Evolutionary conservation across 202 grass and related monocot species (phyloP).

Genomic region (Dendrocalamus latiflorus): DNA sequence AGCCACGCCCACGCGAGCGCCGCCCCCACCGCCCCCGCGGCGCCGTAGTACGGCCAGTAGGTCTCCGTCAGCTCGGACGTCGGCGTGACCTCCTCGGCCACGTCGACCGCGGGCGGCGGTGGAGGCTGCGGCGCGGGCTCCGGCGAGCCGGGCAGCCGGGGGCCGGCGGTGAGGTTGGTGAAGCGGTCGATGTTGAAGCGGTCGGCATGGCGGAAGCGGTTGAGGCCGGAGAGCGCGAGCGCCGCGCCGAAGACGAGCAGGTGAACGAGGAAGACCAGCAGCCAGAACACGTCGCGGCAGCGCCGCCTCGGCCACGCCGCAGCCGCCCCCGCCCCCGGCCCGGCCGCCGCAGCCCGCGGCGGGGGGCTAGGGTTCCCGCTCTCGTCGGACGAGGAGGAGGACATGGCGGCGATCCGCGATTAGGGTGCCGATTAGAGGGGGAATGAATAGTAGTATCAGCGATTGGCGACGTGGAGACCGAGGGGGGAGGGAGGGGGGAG

Average conservation of each 20-base stretch:
- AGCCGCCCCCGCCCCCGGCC: not conserved
- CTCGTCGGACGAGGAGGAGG: too few relatives aligned
- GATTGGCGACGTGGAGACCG: not conserved
- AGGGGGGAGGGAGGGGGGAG: not conserved
- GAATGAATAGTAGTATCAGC: not conserved
- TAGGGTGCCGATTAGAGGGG: not conserved
- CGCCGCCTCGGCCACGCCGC: slow-evolving; percentile 42
- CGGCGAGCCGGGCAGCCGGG: slow-evolving; percentile 21
- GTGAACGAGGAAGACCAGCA: slow-evolving; percentile 79
- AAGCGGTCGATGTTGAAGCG: slow-evolving; percentile 83
- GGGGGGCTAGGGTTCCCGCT: slow-evolving; percentile 43
- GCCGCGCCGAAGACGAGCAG: slow-evolving; percentile 60
- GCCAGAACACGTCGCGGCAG: slow-evolving; percentile 93
- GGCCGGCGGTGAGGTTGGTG: slow-evolving; percentile 52
- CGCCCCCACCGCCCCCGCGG: slow-evolving; percentile 50
- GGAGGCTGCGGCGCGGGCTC: slow-evolving; percentile 22
- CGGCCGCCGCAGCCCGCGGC: not conserved
- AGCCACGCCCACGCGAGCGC: slow-evolving; percentile 73
- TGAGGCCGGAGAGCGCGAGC: slow-evolving; percentile 67
- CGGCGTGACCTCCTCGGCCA: slow-evolving; percentile 20
- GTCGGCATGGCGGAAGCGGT: slow-evolving; percentile 68
- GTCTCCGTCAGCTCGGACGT: slow-evolving; percentile 73
- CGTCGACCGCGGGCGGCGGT: slow-evolving; percentile 12
- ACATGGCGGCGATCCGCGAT: slow-evolving; percentile 20
- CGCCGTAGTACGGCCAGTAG: slow-evolving; percentile 91